Evolutionary conservation across 2,329 filamentous ascomycete genomes (phyloP), one percentile per base, ranked within the genome.

Genomic region (Aotearoamyces nothofagi): DNA sequence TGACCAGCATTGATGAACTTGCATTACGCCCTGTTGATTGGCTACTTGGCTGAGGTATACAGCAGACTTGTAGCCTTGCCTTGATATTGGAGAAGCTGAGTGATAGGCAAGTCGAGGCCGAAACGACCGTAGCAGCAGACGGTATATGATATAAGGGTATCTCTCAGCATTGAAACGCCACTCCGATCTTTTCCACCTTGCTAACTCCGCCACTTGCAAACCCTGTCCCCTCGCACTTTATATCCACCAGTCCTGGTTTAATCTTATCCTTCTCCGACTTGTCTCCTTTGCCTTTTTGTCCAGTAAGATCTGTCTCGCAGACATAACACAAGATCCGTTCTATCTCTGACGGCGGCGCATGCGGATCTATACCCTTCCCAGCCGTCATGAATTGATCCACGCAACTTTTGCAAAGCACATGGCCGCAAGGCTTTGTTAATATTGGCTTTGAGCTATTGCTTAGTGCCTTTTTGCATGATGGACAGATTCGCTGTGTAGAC

Each of bases 151-250:
- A 17, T 9, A n/a, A n/a, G n/a, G n/a, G n/a, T n/a, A n/a, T n/a
- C n/a, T 32, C 23, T 58, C 48, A 90, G 48, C 81, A 87, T 49
- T 92, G 81, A 51, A 93, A 93, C 1, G 76, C 77, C 11, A 92
- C 72, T 0, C 79, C 78, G 3, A 66, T 57, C 50, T 76, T 90
- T 54, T 79, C 78, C 10, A 92, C 83, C 42, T 80, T 69, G 46
- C 78, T 92, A 29, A 69, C 68, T 3, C 90, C 87, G n/a, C 78
- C 76, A 4, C 82, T 79, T 4, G 87, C 86, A 53, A 93, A 96
- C 0, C 87, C 87, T 0, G 87, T 96, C 1, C 87, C 87, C 43
- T 94, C 87, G 19, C 77, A 81, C 40, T 69, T 74, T 27, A 96
- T 66, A 45, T 79, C 71, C 3, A 94, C 75, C 17, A 94, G 48